These are phyloP conservation scores for Phlegmacium glaucopus DNA, from an alignment of 768 basidiomycete species.

Conservation along the genomic window DNA sequence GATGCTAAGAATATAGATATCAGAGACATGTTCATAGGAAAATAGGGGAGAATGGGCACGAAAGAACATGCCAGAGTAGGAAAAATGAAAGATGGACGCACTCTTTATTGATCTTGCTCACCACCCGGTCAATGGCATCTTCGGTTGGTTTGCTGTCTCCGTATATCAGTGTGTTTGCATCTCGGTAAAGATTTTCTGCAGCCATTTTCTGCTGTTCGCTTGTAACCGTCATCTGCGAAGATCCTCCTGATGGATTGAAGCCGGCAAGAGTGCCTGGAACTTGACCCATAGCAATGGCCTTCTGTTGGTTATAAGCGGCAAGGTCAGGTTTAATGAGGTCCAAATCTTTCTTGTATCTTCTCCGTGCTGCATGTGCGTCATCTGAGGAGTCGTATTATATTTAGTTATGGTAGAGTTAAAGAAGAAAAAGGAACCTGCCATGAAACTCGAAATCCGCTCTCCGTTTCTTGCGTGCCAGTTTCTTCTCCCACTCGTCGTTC, in stretches of 20 bases:
- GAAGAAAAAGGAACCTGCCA: conserved; percentile 52
- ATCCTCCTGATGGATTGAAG: conserved; percentile 51
- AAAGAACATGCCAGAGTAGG: background rate
- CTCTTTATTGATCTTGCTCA: conserved; percentile 92
- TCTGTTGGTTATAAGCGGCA: conserved; percentile 83
- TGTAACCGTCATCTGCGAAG: conserved; percentile 21
- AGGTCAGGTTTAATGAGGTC: conserved; percentile 87
- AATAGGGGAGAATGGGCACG: conserved; percentile 2
- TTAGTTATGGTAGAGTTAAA: background rate
- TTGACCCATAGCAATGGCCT: conserved; percentile 78
- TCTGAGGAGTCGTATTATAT: conserved; percentile 44
- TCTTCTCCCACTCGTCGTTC: conserved; percentile 96
- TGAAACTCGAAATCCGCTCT: conserved; percentile 90
- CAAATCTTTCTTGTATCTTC: conserved; percentile 90
- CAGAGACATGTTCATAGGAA: background rate
- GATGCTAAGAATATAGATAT: conserved; percentile 44
- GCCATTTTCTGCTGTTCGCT: conserved; percentile 65
- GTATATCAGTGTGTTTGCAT: conserved; percentile 89
- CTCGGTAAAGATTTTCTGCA: conserved; percentile 83
- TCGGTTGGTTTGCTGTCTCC: conserved; percentile 95
- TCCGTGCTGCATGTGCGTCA: conserved; percentile 83
- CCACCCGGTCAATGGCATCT: conserved; percentile 91
- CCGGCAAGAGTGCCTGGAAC: conserved; percentile 64
- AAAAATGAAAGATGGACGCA: conserved; percentile 37
- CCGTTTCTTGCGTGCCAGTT: conserved; percentile 74